phyloP scores from a whole-genome alignment of 2,329 filamentous ascomycete species.

The Exophiala spinifera region DNA sequence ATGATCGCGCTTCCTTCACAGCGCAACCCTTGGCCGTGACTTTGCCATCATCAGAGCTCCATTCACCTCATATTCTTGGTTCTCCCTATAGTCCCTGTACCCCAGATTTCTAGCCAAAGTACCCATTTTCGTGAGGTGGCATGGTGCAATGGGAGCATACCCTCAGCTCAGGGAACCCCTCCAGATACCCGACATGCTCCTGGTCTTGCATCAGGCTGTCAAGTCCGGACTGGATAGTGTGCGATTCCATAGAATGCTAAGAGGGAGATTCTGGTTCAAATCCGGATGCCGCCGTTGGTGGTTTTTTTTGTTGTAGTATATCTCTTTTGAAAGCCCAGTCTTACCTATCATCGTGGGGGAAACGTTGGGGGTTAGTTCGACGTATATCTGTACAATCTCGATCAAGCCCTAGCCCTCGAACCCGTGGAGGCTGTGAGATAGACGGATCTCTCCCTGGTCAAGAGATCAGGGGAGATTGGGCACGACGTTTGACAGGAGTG shows the following conservation, averaged over 20 bases:
- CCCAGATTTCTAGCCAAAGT: neutral
- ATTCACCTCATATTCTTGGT: neutral
- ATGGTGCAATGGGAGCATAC: constrained; percentile 10
- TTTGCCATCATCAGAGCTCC: neutral
- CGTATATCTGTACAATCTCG: too few relatives aligned
- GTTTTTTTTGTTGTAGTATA: neutral
- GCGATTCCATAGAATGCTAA: neutral
- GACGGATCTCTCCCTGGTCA: too few relatives aligned
- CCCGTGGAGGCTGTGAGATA: too few relatives aligned
- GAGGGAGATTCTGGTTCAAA: constrained; percentile 11
- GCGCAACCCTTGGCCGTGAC: neutral
- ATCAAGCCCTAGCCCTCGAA: too few relatives aligned
- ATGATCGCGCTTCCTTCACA: neutral
- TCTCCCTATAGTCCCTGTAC: neutral
- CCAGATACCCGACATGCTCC: neutral
- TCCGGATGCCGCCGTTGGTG: neutral
- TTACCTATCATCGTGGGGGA: too few relatives aligned
- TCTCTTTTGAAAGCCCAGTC: too few relatives aligned
- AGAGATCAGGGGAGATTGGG: too few relatives aligned
- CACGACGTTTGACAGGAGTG: too few relatives aligned
- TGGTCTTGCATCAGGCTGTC: neutral
- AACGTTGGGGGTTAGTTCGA: too few relatives aligned
- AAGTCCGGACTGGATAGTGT: constrained; percentile 4
- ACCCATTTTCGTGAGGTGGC: neutral
- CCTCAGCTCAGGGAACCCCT: constrained; percentile 5